Evolutionary conservation across 208 protist species (phyloP), one percentile per base, ranked within the genome.

Genomic region (Acanthamoeba lenticulata): DNA sequence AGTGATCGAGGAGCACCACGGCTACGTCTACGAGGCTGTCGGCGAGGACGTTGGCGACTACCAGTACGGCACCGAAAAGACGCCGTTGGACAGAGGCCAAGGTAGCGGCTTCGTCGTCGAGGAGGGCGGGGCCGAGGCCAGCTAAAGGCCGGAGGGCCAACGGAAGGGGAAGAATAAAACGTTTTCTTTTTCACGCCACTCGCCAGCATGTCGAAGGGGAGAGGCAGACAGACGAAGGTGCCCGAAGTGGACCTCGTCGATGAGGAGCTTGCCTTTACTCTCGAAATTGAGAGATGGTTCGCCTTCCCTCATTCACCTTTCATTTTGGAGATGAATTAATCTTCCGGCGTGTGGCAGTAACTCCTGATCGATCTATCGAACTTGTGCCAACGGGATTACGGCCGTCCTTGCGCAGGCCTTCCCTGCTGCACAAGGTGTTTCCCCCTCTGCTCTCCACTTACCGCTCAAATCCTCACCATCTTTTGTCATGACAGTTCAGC

Each of bases 291-390:
- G 69, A 13, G 69, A 79, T 79, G 69, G 69, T 79, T n/a, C 17
- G 4, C 34, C 32, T 45, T 3, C 13, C 27, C 36, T 45, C 17
- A 4, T 45, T 3, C 1, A 36, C 32, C 38, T 45, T 32, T 29
- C 45, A 15, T 15, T 52, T 17, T 52, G 9, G 45, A 52, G 15
- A 52, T 52, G 5, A 52, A 52, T 52, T 52, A 17, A n/a, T 52
- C 9, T 69, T 69, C 27, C 27, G 21, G 27, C 27, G 27, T 27
- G 11, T 5, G 29, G 38, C 32, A 79, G 69, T 29, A 79, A 79
- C 44, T 79, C 69, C 2, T 79, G 69, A 79, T 79, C 69, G 15
- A 79, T 79, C 69, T 79, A 79, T 45, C 69, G 69, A 79, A 79
- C 69, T 79, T 79, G 69, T 29, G 69, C 69, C 36, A 79, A 79